Base-by-base conservation (phyloP, 495 filamentous ascomycete genomes). In the Penicillium cosmopolitanum region DNA sequence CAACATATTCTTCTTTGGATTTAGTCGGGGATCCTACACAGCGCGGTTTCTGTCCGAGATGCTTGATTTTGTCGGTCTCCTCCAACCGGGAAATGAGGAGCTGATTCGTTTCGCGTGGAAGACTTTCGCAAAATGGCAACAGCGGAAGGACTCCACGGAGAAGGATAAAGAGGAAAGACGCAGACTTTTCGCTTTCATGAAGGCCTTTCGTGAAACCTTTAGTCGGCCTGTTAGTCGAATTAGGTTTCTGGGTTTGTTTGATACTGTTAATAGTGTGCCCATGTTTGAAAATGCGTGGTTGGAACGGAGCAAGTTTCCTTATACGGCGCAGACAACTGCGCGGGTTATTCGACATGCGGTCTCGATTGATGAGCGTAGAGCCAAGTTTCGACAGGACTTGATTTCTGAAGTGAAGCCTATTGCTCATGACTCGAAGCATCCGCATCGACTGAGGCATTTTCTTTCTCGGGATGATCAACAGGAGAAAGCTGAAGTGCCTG, bases 31-130 rank as follows among this genome's bases (percentile, higher is more conserved):
- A 7, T 85, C 90, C 11, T 96, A 93, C 67, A 91, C 89, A 5
- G 91, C 91, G 1, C 84, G 90, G 8, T 94, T 93, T 66, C 77
- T 95, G 1, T 88, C 90, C 1, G 89, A 93, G 66, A 94, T 95
- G 91, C 79, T 96, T 11, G 87, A 92, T 60, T 87, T 89, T 56
- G 82, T 95, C 46, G 91, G 91, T 4, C 77, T 94, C 6, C 78
- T 94, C 0, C 87, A 84, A 18, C 82, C 84, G 51, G 91, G 91
- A 3, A 96, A 96, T 61, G 91, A 96, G 66, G 91, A 94, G 61
- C 87, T 94, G 84, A 82, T 88, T n/a, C 75, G 78, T 0, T 96
- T 96, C 62, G 91, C 89, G 1, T 93, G 90, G 90, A 92, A 92
- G 72, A 90, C 90, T 0, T 95, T 95, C 64, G 82, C 86, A 31